phyloP scores from a whole-genome alignment of 2,329 filamentous ascomycete species.

The Fusarium tricinctum region DNA sequence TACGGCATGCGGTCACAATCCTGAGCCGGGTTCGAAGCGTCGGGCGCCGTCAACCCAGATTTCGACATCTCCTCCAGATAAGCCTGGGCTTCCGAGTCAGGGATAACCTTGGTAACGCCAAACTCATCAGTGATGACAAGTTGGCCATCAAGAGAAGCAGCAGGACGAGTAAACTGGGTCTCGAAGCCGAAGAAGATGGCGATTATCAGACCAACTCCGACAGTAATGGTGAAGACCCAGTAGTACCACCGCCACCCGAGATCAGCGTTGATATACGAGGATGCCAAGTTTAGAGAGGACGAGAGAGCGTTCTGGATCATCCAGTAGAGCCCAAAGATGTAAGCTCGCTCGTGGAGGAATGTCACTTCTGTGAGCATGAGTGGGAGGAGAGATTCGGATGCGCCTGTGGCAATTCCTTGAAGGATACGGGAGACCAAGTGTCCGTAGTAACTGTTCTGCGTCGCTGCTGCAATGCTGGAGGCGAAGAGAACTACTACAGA shows the following conservation, averaged over 20 bases:
- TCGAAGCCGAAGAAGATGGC: slow-evolving; percentile 18
- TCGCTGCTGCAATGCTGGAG: slow-evolving; percentile 5
- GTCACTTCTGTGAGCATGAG: slow-evolving; percentile 24
- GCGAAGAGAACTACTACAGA: slow-evolving; percentile 11
- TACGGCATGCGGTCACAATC: slow-evolving; percentile 11
- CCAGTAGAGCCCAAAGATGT: slow-evolving; percentile 24
- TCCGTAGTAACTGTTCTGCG: slow-evolving; percentile 10
- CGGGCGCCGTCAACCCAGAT: slow-evolving; percentile 10
- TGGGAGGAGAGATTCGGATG: slow-evolving; percentile 15
- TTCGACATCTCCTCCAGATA: slow-evolving; percentile 15
- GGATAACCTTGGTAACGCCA: slow-evolving; percentile 16
- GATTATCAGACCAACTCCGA: slow-evolving; percentile 8
- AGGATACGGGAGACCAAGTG: slow-evolving; percentile 11
- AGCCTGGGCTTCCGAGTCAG: slow-evolving; percentile 19
- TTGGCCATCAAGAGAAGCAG: slow-evolving; percentile 19
- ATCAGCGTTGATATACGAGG: slow-evolving; percentile 23
- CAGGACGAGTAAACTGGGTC: slow-evolving; percentile 18
- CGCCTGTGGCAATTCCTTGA: slow-evolving; percentile 15
- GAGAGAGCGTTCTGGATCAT: slow-evolving; percentile 19
- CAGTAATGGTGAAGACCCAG: slow-evolving; percentile 22
- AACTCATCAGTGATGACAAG: slow-evolving; percentile 27
- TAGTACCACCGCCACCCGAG: slow-evolving; percentile 28
- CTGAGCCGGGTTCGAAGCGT: neutral
- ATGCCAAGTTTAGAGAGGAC: slow-evolving; percentile 10
- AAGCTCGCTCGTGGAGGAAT: slow-evolving; percentile 17